A percentile compares a stretch with the other conserved stretches of the same genome.
phyloP scores from a whole-genome alignment of 768 basidiomycete genomes.

The Rhodotorula diobovata region DNA sequence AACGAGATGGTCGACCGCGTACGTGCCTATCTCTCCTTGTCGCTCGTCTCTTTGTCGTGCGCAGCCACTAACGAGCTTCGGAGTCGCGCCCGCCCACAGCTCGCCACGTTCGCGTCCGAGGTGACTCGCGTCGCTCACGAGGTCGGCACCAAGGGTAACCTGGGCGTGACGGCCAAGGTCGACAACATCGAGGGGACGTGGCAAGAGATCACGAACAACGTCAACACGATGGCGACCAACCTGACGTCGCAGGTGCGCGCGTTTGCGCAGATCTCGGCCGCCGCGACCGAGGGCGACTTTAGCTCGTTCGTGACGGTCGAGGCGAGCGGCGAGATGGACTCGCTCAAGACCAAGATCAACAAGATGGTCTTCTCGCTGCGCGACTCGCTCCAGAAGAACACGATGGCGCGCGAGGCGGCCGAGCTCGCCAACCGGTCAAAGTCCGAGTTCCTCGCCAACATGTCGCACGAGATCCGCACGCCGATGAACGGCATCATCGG shows the following conservation, averaged over 20 bases:
- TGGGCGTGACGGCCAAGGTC: constrained; percentile 95
- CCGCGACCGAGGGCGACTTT: constrained; percentile 98
- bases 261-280: constrained; percentile 96
- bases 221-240: constrained; percentile 79
- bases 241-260: constrained; percentile 89
- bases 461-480: constrained; percentile 89
- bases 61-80: background rate
- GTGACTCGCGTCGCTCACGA: constrained; percentile 95
- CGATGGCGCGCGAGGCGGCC: constrained; percentile 90
- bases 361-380: constrained; percentile 98
- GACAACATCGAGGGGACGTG: constrained; percentile 96
- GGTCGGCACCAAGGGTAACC: constrained; percentile 97
- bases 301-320: constrained; percentile 99
- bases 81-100: constrained; percentile 30
- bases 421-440: constrained; percentile 96
- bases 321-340: constrained; percentile 98
- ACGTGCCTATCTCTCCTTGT: background rate
- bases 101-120: constrained; percentile 65
- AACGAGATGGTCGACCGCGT: constrained; percentile 75
- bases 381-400: constrained; percentile 97
- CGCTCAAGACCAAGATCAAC: constrained; percentile 95
- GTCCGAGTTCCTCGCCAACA: constrained; percentile 97
- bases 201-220: constrained; percentile 94
- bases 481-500: constrained; percentile 99
- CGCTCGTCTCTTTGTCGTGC: no score